Evolutionary conservation across 768 basidiomycete species (phyloP), one percentile per base, ranked within the genome.

Genomic region (Hygrophoropsis aurantiaca): DNA sequence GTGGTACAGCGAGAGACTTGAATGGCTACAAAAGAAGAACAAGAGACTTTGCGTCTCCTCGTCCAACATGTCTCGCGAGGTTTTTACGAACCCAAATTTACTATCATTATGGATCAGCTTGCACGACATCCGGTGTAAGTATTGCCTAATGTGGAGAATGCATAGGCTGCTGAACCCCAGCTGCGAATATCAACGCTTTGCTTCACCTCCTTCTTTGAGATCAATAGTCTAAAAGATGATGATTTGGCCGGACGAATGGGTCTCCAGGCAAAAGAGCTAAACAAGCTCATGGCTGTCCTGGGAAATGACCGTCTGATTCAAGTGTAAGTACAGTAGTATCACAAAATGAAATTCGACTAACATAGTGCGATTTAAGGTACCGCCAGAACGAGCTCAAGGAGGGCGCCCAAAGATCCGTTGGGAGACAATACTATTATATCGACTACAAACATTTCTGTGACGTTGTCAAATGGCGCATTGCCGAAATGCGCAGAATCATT

Each of bases 401-500:
- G 63, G 89, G 88, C 42, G 87, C 88, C 36, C 87, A 88, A 65
- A 84, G 94, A 50, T 86, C 88, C 50, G 85, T 88, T 50, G 87
- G 87, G 52, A 85, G 87, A 58, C 87, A 90, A 60, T 99, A 97
- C 74, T 99, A 90, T 74, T 97, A 91, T 70, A 89, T 99, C 63
- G 87, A 99, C 71, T 94, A 95, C 67, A 83, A 92, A 58, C 82
- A 85, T 60, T 94, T 97, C 63, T 94, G 91, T 69, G 94, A 98
- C 67, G 94, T 98, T 38, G 90, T 95, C 67, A 97, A 98, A 66
- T 99, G 95, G 91, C 79, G 94, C 33, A 82, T 98, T 44, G 90
- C 90, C 4, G 88, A 90, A 62, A 94, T 97, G 91, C 80, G 90
- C 53, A 78, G 84, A 52, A 82, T 82, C 50, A 92, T 99, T 53